Evolutionary conservation across 345 rosid species (phyloP).

Genomic region (Brassica incana): DNA sequence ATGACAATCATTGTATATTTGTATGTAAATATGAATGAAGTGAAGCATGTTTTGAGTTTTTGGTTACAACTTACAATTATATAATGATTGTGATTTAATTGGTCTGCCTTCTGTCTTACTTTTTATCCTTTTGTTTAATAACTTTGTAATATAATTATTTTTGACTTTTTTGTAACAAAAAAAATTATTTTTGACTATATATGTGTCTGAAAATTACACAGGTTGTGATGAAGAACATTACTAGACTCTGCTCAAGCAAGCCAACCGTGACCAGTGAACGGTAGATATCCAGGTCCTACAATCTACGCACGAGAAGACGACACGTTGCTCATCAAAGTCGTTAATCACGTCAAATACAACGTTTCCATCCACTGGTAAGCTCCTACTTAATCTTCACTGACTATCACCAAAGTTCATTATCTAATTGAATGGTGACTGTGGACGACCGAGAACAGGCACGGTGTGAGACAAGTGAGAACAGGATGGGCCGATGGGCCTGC

Average conservation of each 20-base stretch:
- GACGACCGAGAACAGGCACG: slow-evolving; percentile 60
- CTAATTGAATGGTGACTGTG: not conserved
- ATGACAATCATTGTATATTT: slow-evolving; percentile 6
- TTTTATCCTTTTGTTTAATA: not conserved
- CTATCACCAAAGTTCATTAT: not conserved
- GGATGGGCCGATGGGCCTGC: slow-evolving; percentile 99
- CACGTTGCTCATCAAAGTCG: slow-evolving; percentile 75
- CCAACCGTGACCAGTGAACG: slow-evolving; percentile 83
- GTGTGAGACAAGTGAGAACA: slow-evolving; percentile 67
- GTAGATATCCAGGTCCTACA: slow-evolving; percentile 86
- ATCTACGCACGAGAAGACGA: slow-evolving; percentile 86
- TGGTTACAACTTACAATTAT: slow-evolving; percentile 9
- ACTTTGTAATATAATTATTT: not conserved
- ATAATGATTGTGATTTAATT: not conserved
- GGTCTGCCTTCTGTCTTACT: not conserved
- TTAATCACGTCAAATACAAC: slow-evolving; percentile 81
- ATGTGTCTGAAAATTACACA: slow-evolving; percentile 29
- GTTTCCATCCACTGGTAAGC: slow-evolving; percentile 79
- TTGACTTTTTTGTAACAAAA: not conserved
- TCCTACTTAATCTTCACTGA: not conserved
- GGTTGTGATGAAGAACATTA: slow-evolving; percentile 69
- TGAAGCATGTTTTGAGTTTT: not conserved
- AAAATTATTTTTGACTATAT: not conserved
- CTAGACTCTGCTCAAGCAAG: slow-evolving; percentile 72
- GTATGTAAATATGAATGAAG: not conserved